Conservation (phyloP, 2,329 filamentous ascomycete species). For the Monosporascus cannonballus region DNA sequence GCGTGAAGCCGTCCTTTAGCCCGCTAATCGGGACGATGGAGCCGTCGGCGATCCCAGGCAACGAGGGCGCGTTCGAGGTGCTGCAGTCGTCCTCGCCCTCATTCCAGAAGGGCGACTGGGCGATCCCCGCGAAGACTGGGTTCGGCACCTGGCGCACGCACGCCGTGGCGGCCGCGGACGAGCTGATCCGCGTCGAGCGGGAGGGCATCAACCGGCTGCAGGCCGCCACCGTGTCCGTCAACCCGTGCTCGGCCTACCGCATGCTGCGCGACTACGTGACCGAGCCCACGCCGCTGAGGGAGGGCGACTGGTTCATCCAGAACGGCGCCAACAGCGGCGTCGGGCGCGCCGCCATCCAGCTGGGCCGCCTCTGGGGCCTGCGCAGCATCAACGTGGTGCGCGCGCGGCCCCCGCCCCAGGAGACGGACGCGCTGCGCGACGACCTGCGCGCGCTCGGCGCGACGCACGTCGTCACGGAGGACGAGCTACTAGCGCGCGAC, state of each 20-base stretch:
- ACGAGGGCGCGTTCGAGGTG: conserved; percentile 94
- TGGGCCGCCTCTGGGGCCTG: conserved; percentile 79
- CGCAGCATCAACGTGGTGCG: conserved; percentile 87
- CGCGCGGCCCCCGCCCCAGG: conserved; percentile 57
- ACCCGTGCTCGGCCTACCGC: conserved; percentile 89
- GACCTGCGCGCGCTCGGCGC: conserved; percentile 52
- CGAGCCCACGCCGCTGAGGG: conserved; percentile 36
- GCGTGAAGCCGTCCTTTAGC: conserved; percentile 72
- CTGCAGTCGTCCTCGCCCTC: conserved; percentile 54
- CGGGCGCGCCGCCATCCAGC: conserved; percentile 83
- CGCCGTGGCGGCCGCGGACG: conserved; percentile 53
- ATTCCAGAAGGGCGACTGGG: conserved; percentile 80
- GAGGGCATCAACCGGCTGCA: conserved; percentile 68
- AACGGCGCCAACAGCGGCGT: conserved; percentile 96
- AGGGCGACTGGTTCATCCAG: conserved; percentile 93
- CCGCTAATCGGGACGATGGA: conserved; percentile 68
- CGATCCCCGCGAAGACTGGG: conserved; percentile 75
- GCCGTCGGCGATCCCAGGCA: conserved; percentile 75
- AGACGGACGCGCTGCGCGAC: conserved; percentile 52
- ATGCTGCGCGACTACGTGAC: conserved; percentile 78
- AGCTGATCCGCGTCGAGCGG: conserved; percentile 38
- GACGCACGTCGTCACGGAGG: conserved; percentile 50
- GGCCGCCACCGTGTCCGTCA: conserved; percentile 83
- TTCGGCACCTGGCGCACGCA: conserved; percentile 97
- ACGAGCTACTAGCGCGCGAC: conserved; percentile 48